A percentile compares a stretch with the other conserved stretches of the same genome.
These are phyloP conservation scores for Rhynchosporium agropyri DNA, from an alignment of 2,329 filamentous ascomycete genomes.

Conservation along the genomic window DNA sequence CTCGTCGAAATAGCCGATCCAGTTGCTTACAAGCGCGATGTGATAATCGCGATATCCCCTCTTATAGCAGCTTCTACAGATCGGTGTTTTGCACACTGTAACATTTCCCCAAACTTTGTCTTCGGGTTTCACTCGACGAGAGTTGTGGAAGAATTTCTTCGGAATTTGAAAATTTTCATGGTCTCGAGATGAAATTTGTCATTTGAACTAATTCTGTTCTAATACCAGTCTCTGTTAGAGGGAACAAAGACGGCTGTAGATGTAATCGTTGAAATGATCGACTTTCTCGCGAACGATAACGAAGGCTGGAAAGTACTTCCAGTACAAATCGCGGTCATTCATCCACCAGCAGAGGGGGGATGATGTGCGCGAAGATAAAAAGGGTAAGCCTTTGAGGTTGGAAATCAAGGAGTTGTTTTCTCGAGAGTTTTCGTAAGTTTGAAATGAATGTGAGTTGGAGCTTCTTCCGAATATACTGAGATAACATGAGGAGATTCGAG, in stretches of 20 bases:
- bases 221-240: not conserved
- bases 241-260: not conserved
- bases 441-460: not conserved
- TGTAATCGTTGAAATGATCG: not conserved
- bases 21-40: not conserved
- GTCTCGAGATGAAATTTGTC: not conserved
- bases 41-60: not conserved
- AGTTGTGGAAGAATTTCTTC: too few species aligned
- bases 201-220: not conserved
- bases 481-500: too few species aligned
- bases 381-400: not conserved
- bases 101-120: not conserved
- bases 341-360: not conserved
- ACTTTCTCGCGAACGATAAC: not conserved
- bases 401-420: not conserved
- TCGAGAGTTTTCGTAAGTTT: not conserved
- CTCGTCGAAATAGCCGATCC: not conserved
- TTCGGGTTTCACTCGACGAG: too few species aligned
- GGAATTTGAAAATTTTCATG: not conserved
- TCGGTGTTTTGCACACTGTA: not conserved
- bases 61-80: not conserved
- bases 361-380: constrained; percentile 3
- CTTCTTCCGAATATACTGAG: too few species aligned
- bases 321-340: not conserved
- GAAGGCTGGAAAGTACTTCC: not conserved